Percentiles rank a stretch among this genome's conserved stretches.
phyloP scores from a whole-genome alignment of 2,329 filamentous ascomycete species.

The Immersiporthe knoxdaviesiana region DNA sequence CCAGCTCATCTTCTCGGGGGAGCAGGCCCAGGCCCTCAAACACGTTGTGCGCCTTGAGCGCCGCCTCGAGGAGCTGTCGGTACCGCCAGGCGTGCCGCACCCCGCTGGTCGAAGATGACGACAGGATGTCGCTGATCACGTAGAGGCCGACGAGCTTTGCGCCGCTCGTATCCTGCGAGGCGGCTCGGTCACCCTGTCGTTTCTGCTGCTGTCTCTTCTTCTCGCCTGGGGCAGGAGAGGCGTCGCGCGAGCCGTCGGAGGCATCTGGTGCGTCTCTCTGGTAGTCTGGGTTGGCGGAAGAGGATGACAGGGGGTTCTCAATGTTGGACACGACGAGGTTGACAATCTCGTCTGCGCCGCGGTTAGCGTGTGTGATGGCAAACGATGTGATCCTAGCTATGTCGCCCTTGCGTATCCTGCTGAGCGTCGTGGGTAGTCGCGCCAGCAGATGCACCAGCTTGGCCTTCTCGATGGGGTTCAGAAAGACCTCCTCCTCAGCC shows the following conservation, averaged over 20 bases:
- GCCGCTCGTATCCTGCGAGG: constrained; percentile 63
- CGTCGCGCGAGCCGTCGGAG: constrained; percentile 42
- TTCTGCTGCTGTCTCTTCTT: constrained; percentile 32
- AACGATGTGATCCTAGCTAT: constrained; percentile 85
- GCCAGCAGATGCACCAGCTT: constrained; percentile 84
- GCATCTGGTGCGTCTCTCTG: constrained; percentile 45
- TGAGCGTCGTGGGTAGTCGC: constrained; percentile 75
- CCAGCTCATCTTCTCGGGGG: constrained; percentile 73
- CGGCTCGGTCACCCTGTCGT: constrained; percentile 44
- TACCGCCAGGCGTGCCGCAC: constrained; percentile 88
- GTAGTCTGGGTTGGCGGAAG: constrained; percentile 67
- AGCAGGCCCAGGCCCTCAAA: constrained; percentile 78
- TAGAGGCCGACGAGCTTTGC: constrained; percentile 83
- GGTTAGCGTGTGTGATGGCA: constrained; percentile 83
- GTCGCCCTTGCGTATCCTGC: constrained; percentile 79
- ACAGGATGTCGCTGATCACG: constrained; percentile 75
- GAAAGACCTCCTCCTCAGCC: constrained; percentile 61
- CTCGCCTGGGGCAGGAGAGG: constrained; percentile 43
- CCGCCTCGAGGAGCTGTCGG: constrained; percentile 75
- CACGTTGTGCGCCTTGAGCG: constrained; percentile 67
- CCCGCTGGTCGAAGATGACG: constrained; percentile 74
- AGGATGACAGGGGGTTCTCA: constrained; percentile 73
- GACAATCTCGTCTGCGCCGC: constrained; percentile 89
- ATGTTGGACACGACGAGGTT: constrained; percentile 85
- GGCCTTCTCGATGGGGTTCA: constrained; percentile 82